Evolutionary conservation across 2,329 filamentous ascomycete genomes (phyloP).

Genomic region (Magnaporthiopsis incrustans): DNA sequence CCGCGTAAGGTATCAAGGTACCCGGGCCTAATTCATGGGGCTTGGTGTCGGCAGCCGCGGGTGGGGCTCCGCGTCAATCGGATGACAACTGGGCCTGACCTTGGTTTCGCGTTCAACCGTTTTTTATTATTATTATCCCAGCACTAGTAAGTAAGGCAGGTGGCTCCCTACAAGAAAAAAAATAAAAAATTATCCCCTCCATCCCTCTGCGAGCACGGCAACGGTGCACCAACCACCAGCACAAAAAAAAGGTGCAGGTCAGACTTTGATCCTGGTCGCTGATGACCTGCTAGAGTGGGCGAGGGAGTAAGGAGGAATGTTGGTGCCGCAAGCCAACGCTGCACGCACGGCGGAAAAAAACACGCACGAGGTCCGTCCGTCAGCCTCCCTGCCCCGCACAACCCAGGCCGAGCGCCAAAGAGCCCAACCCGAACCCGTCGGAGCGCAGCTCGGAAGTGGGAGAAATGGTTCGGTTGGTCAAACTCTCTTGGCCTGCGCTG

Average conservation of each 20-base stretch:
- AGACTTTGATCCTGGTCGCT: not conserved
- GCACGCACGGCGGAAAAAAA: not conserved
- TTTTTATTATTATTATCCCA: too few relatives aligned
- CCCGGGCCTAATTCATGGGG: not conserved
- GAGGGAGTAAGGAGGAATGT: not conserved
- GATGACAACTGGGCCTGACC: not conserved
- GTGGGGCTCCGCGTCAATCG: not conserved
- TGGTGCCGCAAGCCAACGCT: not conserved
- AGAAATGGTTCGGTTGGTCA: not conserved
- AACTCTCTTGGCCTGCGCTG: not conserved
- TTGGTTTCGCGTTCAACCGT: too few relatives aligned
- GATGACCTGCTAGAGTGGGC: not conserved
- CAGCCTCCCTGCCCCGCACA: not conserved
- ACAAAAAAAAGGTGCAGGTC: too few relatives aligned
- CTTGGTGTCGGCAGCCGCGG: not conserved
- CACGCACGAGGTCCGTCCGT: not conserved
- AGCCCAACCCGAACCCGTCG: not conserved
- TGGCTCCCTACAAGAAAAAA: too few relatives aligned
- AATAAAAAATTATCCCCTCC: too few relatives aligned
- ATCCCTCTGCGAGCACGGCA: too few relatives aligned
- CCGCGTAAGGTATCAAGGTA: too few relatives aligned
- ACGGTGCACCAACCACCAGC: too few relatives aligned
- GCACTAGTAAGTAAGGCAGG: too few relatives aligned
- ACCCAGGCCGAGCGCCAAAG: too few relatives aligned
- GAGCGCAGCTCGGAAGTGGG: not conserved